Percentiles rank a stretch among this genome's conserved stretches.
These are phyloP conservation scores for Rhizopus sp. DNA, from an alignment of 371 early-diverging fungal genomes.

Conservation along the genomic window DNA sequence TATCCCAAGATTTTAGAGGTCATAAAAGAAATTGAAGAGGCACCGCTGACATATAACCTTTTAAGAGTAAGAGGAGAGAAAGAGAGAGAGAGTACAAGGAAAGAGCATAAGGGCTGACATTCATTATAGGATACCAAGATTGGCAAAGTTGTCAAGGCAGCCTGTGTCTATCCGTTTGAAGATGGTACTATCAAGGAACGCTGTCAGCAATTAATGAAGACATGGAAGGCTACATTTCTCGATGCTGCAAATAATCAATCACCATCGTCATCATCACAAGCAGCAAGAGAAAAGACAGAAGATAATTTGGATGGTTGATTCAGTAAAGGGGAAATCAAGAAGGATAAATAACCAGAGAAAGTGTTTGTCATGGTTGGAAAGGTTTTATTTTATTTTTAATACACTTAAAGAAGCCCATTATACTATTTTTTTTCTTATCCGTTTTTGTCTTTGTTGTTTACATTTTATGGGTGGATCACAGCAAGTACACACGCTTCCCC, in stretches of 20 bases:
- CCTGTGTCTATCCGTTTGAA: slow-evolving; percentile 40
- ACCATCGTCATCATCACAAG: not conserved
- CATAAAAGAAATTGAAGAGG: slow-evolving; percentile 47
- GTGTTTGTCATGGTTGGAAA: not conserved
- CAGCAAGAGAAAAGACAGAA: not conserved
- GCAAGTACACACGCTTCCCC: too few relatives aligned
- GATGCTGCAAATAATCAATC: slow-evolving; percentile 15
- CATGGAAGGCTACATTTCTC: slow-evolving; percentile 38
- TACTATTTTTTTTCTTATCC: not conserved
- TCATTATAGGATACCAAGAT: slow-evolving; percentile 50
- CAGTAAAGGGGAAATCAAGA: not conserved
- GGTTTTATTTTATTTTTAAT: not conserved
- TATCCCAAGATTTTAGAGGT: slow-evolving; percentile 44
- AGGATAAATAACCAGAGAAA: not conserved
- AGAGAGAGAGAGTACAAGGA: not conserved
- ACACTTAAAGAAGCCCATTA: not conserved
- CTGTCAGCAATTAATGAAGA: slow-evolving; percentile 39
- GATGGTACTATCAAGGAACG: slow-evolving; percentile 43
- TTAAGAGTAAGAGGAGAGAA: slow-evolving; percentile 36
- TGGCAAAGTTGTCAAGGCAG: slow-evolving; percentile 52
- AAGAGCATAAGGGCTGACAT: not conserved
- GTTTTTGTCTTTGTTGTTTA: too few relatives aligned
- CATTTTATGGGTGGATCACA: too few relatives aligned
- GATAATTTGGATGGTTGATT: not conserved
- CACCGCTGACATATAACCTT: slow-evolving; percentile 43